phyloP scores from a whole-genome alignment of 2,329 filamentous ascomycete genomes.

The Aspergillus candidus region DNA sequence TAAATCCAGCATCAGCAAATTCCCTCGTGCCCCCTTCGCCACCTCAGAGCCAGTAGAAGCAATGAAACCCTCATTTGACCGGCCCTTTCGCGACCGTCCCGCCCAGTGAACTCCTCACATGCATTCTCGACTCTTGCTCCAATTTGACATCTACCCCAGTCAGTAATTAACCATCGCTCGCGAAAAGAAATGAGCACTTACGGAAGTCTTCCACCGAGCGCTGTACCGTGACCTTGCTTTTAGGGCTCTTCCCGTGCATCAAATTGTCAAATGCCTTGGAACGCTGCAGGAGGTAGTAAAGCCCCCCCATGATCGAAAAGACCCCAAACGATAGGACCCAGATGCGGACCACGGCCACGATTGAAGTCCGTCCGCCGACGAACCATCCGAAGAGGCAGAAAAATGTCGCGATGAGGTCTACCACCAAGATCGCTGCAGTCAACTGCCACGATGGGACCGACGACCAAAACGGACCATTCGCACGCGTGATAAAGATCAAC shows the following conservation, averaged over 20 bases:
- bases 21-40: too few relatives aligned
- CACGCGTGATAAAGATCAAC: slow-evolving; percentile 93
- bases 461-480: slow-evolving; percentile 88
- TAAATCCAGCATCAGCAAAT: too few relatives aligned
- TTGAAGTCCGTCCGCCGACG: slow-evolving; percentile 61
- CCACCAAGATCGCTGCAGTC: slow-evolving; percentile 66
- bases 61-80: background rate
- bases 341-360: slow-evolving; percentile 78
- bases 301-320: slow-evolving; percentile 73
- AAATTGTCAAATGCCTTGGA: slow-evolving; percentile 80
- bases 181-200: slow-evolving; percentile 45
- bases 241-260: slow-evolving; percentile 83
- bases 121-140: slow-evolving; percentile 84
- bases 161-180: slow-evolving; percentile 5
- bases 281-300: slow-evolving; percentile 77
- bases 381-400: slow-evolving; percentile 87
- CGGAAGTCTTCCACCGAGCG: slow-evolving; percentile 82
- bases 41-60: background rate
- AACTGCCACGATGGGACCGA: slow-evolving; percentile 85
- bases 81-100: background rate
- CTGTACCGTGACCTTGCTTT: slow-evolving; percentile 70
- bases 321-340: slow-evolving; percentile 90
- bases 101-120: slow-evolving; percentile 61
- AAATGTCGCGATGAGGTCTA: slow-evolving; percentile 77
- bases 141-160: slow-evolving; percentile 69